Conservation (phyloP, 805 yeast species). For the Pichia manshurica region DNA sequence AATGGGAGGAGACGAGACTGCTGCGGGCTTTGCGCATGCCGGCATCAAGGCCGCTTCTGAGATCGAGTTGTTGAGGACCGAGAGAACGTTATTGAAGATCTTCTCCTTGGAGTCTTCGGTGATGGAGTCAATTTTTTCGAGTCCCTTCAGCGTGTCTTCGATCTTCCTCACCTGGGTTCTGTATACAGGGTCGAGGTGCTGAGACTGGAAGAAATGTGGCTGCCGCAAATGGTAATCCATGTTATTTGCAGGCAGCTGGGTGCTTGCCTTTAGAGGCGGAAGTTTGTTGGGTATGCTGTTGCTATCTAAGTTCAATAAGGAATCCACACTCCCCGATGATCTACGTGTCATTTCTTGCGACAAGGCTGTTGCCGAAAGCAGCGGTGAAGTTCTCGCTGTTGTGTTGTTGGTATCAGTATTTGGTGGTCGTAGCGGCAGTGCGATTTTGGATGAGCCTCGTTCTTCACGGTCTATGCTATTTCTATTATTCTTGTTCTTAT, state of each 20-base stretch:
- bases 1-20: no score
- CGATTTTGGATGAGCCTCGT: no score
- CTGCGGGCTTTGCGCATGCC: no score
- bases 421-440: no score
- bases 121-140: not conserved
- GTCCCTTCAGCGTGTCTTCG: slow-evolving; percentile 5
- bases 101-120: slow-evolving; percentile 5
- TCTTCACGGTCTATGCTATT: no score
- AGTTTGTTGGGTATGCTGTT: not conserved
- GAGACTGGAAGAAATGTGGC: not conserved
- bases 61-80: slow-evolving; percentile 1
- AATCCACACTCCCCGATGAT: not conserved
- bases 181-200: not conserved
- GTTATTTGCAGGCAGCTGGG: not conserved
- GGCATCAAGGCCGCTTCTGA: not conserved
- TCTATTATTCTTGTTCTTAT: no score
- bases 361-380: no score
- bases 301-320: not conserved
- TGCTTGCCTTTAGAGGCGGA: not conserved
- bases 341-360: no score
- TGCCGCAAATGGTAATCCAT: not conserved
- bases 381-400: no score
- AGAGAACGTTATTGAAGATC: slow-evolving; percentile 6
- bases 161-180: slow-evolving; percentile 3
- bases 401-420: no score